Evolutionary conservation across 371 early-diverging fungal species (phyloP).

Genomic region (Mortierella sp.): DNA sequence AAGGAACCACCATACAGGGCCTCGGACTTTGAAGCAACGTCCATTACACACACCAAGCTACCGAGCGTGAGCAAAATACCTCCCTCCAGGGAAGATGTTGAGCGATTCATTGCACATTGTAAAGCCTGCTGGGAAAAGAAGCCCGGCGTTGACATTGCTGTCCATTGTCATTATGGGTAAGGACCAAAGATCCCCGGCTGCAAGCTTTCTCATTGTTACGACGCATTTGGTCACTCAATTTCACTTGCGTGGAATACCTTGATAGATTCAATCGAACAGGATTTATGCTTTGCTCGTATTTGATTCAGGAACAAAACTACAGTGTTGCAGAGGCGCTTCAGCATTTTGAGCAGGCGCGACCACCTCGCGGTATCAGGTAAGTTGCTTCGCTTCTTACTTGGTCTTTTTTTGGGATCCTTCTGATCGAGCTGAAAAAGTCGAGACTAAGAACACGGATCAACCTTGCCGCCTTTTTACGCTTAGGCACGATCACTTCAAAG

Average conservation of each 20-base stretch:
- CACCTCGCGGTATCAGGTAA: slow-evolving; percentile 73
- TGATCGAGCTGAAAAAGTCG: neutral
- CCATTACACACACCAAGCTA: slow-evolving; percentile 70
- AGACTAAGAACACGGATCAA: too few species aligned
- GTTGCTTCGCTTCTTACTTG: neutral
- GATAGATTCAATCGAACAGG: slow-evolving; percentile 75
- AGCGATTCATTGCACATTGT: slow-evolving; percentile 63
- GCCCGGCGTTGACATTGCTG: slow-evolving; percentile 74
- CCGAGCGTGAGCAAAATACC: slow-evolving; percentile 77
- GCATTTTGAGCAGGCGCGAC: slow-evolving; percentile 69
- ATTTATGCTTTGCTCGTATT: slow-evolving; percentile 74
- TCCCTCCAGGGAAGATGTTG: slow-evolving; percentile 68
- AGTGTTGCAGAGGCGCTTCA: slow-evolving; percentile 69
- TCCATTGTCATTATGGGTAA: slow-evolving; percentile 83
- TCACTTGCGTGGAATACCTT: too few species aligned
- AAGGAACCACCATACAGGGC: slow-evolving; percentile 72
- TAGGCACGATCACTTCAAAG: slow-evolving; percentile 73
- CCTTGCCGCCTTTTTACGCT: too few species aligned
- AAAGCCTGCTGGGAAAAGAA: slow-evolving; percentile 64
- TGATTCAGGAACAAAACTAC: slow-evolving; percentile 68
- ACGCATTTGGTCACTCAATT: too few species aligned
- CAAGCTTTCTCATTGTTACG: too few species aligned
- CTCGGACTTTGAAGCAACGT: slow-evolving; percentile 67
- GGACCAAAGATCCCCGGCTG: neutral
- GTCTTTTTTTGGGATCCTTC: neutral